Percentiles rank a stretch among this genome's conserved stretches.
Evolutionary conservation across 2,329 filamentous ascomycete genomes (phyloP).

Genomic region (Colletotrichum sp.): DNA sequence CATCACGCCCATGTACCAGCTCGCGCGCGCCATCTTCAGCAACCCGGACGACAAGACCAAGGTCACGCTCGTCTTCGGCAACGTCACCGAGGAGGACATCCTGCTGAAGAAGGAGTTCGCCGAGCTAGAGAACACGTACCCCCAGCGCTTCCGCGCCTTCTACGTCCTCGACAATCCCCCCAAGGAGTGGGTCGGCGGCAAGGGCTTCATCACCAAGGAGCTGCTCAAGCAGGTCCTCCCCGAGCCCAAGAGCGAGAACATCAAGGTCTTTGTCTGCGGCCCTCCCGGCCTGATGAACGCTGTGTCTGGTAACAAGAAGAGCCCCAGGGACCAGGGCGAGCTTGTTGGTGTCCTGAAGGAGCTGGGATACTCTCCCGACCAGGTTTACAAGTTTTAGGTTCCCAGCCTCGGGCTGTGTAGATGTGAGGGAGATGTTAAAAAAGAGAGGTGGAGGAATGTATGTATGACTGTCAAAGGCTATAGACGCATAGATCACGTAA

Average conservation of each 20-base stretch:
- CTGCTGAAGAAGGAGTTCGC: constrained; percentile 85
- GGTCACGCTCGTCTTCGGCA: constrained; percentile 94
- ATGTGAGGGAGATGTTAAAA: background rate
- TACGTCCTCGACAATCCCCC: constrained; percentile 89
- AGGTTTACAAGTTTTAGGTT: constrained; percentile 90
- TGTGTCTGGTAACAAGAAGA: constrained; percentile 87
- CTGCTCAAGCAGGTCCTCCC: constrained; percentile 93
- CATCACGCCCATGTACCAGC: constrained; percentile 98
- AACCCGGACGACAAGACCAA: constrained; percentile 98
- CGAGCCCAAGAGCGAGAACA: constrained; percentile 87
- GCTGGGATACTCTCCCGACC: constrained; percentile 71
- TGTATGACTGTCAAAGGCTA: constrained; percentile 14
- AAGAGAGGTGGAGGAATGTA: background rate
- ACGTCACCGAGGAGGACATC: constrained; percentile 88
- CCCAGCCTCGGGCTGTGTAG: background rate
- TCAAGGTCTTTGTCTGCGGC: constrained; percentile 97
- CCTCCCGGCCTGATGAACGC: constrained; percentile 94
- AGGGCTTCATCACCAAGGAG: constrained; percentile 87
- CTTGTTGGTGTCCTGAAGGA: constrained; percentile 81
- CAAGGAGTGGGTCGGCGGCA: constrained; percentile 75
- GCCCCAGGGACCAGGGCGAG: constrained; percentile 93
- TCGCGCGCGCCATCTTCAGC: constrained; percentile 88
- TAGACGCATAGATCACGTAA: constrained; percentile 17
- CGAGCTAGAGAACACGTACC: constrained; percentile 91
- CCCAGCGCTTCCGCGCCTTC: constrained; percentile 93